Conservation (phyloP, 345 rosid species). For the Eucalyptus cloeziana region DNA sequence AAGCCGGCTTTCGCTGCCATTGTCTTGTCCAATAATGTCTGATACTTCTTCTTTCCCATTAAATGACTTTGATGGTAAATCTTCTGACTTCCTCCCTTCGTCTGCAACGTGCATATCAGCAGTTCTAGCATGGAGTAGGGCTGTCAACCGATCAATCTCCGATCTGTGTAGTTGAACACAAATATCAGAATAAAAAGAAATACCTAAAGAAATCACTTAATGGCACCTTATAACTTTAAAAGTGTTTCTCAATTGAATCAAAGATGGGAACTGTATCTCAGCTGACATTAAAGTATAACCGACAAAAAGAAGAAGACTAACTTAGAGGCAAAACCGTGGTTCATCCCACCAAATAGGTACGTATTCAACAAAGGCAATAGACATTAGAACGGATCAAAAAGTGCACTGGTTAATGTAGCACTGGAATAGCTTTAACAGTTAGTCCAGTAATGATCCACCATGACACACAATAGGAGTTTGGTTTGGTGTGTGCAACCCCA, state of each 20-base stretch:
- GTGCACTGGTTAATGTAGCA: not conserved
- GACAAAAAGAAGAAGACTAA: not conserved
- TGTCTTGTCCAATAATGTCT: slow-evolving; percentile 16
- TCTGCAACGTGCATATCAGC: slow-evolving; percentile 20
- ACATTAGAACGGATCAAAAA: not conserved
- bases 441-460: not conserved
- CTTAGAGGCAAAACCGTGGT: not conserved
- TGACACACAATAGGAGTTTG: not conserved
- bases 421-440: not conserved
- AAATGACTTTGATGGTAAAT: slow-evolving; percentile 6
- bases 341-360: not conserved
- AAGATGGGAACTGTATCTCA: not conserved
- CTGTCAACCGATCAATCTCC: slow-evolving; percentile 73
- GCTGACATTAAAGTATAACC: not conserved
- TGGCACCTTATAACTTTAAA: not conserved
- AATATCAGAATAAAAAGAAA: not conserved
- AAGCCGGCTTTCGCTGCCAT: slow-evolving; percentile 16
- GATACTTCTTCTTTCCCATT: slow-evolving; percentile 18
- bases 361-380: not conserved
- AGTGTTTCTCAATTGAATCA: not conserved
- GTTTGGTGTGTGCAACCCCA: not conserved
- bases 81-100: slow-evolving; percentile 34
- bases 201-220: not conserved
- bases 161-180: slow-evolving; percentile 25
- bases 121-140: slow-evolving; percentile 54